Evolutionary conservation across 2,329 filamentous ascomycete genomes (phyloP).

Genomic region (Immersiporthe knoxdaviesiana): DNA sequence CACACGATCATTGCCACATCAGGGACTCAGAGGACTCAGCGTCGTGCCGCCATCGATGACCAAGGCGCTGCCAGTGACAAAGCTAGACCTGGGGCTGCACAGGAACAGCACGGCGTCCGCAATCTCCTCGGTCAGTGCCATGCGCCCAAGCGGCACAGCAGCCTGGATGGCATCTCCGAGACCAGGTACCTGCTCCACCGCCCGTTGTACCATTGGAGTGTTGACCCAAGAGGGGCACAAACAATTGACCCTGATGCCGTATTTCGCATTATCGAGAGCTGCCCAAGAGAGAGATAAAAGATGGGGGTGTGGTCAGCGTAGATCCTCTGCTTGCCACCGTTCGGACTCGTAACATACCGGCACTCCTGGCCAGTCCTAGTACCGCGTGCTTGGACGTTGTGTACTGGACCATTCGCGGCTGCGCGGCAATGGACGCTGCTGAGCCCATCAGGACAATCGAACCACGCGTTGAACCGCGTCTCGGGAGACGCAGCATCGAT

Average conservation of each 20-base stretch:
- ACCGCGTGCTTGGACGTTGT: conserved; percentile 43
- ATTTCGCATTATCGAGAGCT: conserved; percentile 42
- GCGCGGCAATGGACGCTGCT: background rate
- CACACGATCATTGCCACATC: too few relatives aligned
- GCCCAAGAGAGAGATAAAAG: background rate
- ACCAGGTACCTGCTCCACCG: conserved; percentile 9
- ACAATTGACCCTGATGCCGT: conserved; percentile 45
- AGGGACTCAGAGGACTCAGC: too few relatives aligned
- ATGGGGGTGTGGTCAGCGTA: background rate
- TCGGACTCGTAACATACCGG: conserved; percentile 23
- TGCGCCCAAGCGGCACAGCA: conserved; percentile 12
- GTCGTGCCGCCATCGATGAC: conserved; percentile 8
- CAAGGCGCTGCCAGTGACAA: conserved; percentile 9
- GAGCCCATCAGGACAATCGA: background rate
- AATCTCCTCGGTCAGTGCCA: conserved; percentile 42
- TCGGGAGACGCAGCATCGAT: background rate
- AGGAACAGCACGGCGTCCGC: conserved; percentile 64
- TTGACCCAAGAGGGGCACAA: conserved; percentile 37
- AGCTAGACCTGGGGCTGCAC: background rate
- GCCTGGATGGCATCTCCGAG: background rate
- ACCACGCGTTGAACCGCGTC: background rate
- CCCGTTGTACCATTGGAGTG: conserved; percentile 29
- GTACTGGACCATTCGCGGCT: conserved; percentile 14
- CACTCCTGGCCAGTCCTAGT: conserved; percentile 43
- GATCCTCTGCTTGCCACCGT: background rate